Evolutionary conservation across 208 protist genomes (phyloP).

Genomic region (Leishmania tarentolae): DNA sequence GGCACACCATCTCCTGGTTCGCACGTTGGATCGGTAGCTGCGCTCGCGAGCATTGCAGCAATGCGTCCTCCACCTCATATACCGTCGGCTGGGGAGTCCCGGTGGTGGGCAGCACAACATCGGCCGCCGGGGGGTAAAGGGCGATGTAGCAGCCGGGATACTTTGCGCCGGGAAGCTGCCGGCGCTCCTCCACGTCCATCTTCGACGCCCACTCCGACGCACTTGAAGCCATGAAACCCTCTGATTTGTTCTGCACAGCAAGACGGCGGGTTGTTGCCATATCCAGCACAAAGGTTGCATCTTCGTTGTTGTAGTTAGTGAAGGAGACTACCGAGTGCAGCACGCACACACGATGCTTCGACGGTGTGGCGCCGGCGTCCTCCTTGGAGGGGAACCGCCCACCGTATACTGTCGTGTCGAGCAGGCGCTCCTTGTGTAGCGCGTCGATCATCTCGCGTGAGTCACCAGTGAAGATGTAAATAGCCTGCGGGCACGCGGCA

Average conservation of each 20-base stretch:
- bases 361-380: conserved; percentile 12
- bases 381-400: conserved; percentile 46
- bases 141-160: conserved; percentile 71
- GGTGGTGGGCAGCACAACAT: conserved; percentile 45
- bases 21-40: conserved; percentile 54
- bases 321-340: conserved; percentile 34
- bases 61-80: conserved; percentile 68
- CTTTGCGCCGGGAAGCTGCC: conserved; percentile 38
- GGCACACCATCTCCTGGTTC: conserved; percentile 36
- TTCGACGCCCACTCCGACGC: conserved; percentile 76
- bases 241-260: conserved; percentile 57
- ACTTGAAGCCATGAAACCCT: conserved; percentile 71
- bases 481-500: conserved; percentile 43
- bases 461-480: conserved; percentile 78
- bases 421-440: conserved; percentile 44
- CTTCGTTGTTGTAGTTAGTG: conserved; percentile 50
- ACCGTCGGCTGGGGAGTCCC: conserved; percentile 38
- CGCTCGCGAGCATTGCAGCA: conserved; percentile 76
- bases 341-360: conserved; percentile 72
- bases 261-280: conserved; percentile 70
- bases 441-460: conserved; percentile 55
- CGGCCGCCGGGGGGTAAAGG: conserved; percentile 65
- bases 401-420: conserved; percentile 60
- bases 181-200: conserved; percentile 64
- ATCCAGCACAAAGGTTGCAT: conserved; percentile 78